Evolutionary conservation across 2,329 filamentous ascomycete species (phyloP), one percentile per base, ranked within the genome.

Genomic region (Pseudocercospora cruenta): DNA sequence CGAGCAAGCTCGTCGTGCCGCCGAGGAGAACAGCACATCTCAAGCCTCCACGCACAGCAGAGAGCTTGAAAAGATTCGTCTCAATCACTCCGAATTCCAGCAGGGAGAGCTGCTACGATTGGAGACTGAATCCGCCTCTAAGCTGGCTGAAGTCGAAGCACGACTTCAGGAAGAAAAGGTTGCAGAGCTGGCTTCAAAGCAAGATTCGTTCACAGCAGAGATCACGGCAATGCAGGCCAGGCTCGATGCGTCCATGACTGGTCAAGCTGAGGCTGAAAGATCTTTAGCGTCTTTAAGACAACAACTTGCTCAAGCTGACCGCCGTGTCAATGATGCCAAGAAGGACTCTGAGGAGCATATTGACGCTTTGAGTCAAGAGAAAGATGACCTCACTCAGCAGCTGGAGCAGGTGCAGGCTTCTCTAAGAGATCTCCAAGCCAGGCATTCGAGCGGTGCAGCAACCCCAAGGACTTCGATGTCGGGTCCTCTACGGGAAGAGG

Each of bases 241-340:
- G 12, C 66, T 75, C 9, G 73, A 74, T 62, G 70, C 69, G 12
- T 67, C 73, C 36, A 64, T 73, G 62, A 72, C 62, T 21, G 66
- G 70, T n/a, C 74, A 69, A 59, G 71, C 71, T 19, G 70, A 73
- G 57, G 69, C 72, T 3, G 72, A 73, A 62, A 60, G 69, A 21
- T 61, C 67, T 2, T 58, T 73, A 12, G 69, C 69, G 21, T 53
- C 64, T 22, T 58, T 72, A 12, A 69, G 70, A 8, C 66, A 67
- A 59, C 66, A 71, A 51, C 60, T 69, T n/a, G 33, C 65, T 16
- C 66, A 67, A 14, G 65, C 67, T 19, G 71, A 74, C 26, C 66
- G 69, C 36, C 68, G 70, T 10, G 58, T 67, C 22, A 51, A 54
- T 2, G 71, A 73, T n/a, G 66, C 62, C 5, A 68, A 67, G 36